Evolutionary conservation across 768 basidiomycete genomes (phyloP).

Genomic region (Amanita pallidorosea): DNA sequence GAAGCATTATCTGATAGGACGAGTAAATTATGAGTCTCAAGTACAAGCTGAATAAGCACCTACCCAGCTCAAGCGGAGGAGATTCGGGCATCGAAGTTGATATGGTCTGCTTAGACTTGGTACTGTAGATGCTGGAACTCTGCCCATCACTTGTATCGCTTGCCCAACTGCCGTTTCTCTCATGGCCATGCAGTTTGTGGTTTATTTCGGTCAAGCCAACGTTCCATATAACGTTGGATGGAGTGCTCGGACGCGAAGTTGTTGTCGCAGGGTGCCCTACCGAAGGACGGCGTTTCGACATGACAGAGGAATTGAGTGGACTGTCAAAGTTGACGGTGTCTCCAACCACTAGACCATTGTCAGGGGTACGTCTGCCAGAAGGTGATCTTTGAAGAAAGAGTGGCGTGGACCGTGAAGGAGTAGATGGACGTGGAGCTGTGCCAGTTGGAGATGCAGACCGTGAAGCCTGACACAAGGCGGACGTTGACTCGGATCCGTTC

Average conservation of each 20-base stretch:
- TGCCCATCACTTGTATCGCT: slow-evolving; percentile 21
- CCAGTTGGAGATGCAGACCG: slow-evolving; percentile 32
- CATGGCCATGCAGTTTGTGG: slow-evolving; percentile 28
- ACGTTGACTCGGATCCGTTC: slow-evolving; percentile 39
- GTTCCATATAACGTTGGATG: slow-evolving; percentile 71
- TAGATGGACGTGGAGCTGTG: slow-evolving; percentile 27
- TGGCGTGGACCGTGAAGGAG: slow-evolving; percentile 23
- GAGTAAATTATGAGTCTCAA: slow-evolving; percentile 18
- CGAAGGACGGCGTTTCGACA: slow-evolving; percentile 52
- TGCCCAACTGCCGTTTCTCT: slow-evolving; percentile 49
- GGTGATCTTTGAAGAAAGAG: slow-evolving; percentile 49
- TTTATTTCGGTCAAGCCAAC: slow-evolving; percentile 21
- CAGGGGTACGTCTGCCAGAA: slow-evolving; percentile 60
- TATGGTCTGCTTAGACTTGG: slow-evolving; percentile 24
- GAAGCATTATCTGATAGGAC: slow-evolving; percentile 40
- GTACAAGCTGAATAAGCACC: background rate
- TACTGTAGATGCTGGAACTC: background rate
- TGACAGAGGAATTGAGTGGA: slow-evolving; percentile 38
- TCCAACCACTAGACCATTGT: slow-evolving; percentile 27
- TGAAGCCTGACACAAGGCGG: slow-evolving; percentile 33
- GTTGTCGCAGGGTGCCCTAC: slow-evolving; percentile 45
- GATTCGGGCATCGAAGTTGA: slow-evolving; percentile 54
- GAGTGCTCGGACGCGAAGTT: slow-evolving; percentile 54
- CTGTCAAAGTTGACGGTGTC: slow-evolving; percentile 34
- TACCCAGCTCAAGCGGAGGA: slow-evolving; percentile 30